Percentiles rank a stretch among this genome's conserved stretches.
phyloP scores from a whole-genome alignment of 2,329 filamentous ascomycete genomes.

The Acarospora socialis region DNA sequence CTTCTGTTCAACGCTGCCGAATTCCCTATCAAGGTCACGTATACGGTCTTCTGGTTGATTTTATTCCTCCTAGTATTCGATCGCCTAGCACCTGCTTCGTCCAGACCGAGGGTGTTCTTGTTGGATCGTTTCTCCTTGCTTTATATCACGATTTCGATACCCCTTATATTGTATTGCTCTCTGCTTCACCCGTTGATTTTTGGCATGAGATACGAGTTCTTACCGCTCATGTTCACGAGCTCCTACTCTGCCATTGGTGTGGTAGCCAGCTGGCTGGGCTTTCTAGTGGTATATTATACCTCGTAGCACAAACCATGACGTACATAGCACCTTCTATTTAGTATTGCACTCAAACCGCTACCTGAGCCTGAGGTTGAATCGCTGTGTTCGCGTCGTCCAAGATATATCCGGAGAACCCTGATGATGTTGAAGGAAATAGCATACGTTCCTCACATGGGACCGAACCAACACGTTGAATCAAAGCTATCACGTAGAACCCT shows the following conservation, averaged over 20 bases:
- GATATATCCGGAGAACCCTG: too few species aligned
- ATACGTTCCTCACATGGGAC: too few species aligned
- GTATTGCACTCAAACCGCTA: too few species aligned
- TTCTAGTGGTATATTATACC: constrained; percentile 82
- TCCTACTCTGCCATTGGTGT: constrained; percentile 91
- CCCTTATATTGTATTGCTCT: constrained; percentile 78
- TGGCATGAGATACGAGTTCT: constrained; percentile 69
- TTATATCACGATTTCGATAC: constrained; percentile 82
- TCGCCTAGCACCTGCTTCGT: constrained; percentile 68
- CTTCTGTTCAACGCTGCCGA: constrained; percentile 83
- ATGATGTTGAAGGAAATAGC: too few species aligned
- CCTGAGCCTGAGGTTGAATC: too few species aligned
- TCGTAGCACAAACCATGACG: too few species aligned
- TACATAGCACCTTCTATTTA: too few species aligned
- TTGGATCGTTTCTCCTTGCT: constrained; percentile 81
- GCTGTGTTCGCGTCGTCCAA: too few species aligned
- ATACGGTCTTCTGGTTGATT: constrained; percentile 84
- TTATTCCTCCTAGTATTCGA: constrained; percentile 79
- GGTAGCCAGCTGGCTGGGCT: constrained; percentile 87
- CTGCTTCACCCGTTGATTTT: constrained; percentile 72
- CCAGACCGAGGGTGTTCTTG: constrained; percentile 67
- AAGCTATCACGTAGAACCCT: too few species aligned
- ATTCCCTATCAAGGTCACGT: constrained; percentile 85
- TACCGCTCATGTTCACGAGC: constrained; percentile 95
- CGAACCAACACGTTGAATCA: too few species aligned